Percentiles rank a stretch among this genome's conserved stretches.
Evolutionary conservation across 1,284 basidiomycete species (phyloP).

Genomic region (Irpex rosettiformis): DNA sequence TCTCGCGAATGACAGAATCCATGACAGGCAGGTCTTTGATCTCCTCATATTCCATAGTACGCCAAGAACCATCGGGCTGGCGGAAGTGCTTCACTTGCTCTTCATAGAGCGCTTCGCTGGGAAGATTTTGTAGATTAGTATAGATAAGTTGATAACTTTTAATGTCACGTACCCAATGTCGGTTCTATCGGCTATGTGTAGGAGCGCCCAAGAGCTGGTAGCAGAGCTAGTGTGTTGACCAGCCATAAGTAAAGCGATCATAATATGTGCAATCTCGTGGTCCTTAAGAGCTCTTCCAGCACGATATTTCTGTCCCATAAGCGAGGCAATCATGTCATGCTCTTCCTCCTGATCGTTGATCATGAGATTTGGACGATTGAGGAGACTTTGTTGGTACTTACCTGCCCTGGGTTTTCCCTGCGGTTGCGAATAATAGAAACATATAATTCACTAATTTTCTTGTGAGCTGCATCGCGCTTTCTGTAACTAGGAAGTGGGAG

Average conservation of each 20-base stretch:
- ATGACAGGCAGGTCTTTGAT: constrained; percentile 81
- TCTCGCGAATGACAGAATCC: constrained; percentile 90
- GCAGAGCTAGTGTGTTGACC: constrained; percentile 98
- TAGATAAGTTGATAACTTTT: not conserved
- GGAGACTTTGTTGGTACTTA: constrained; percentile 25
- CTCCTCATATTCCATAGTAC: constrained; percentile 85
- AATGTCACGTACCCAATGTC: constrained; percentile 64
- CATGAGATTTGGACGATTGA: too few relatives aligned
- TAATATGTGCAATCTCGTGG: constrained; percentile 94
- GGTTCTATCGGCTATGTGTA: constrained; percentile 82
- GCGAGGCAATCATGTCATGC: constrained; percentile 91
- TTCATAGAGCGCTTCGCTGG: constrained; percentile 75
- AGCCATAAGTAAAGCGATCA: constrained; percentile 96
- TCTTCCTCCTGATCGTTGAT: constrained; percentile 64
- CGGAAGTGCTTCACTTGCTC: constrained; percentile 89
- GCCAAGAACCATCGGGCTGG: constrained; percentile 77
- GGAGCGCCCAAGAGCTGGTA: constrained; percentile 87
- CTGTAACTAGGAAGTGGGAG: constrained; percentile 90
- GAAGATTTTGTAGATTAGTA: not conserved
- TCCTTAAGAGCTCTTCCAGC: constrained; percentile 79
- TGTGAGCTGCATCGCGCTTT: constrained; percentile 85
- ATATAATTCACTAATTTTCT: constrained; percentile 95
- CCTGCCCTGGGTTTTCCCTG: constrained; percentile 48
- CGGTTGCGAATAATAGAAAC: constrained; percentile 84
- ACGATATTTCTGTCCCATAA: constrained; percentile 86